Conservation (phyloP, 768 basidiomycete genomes). For the Suillus subalutaceus region DNA sequence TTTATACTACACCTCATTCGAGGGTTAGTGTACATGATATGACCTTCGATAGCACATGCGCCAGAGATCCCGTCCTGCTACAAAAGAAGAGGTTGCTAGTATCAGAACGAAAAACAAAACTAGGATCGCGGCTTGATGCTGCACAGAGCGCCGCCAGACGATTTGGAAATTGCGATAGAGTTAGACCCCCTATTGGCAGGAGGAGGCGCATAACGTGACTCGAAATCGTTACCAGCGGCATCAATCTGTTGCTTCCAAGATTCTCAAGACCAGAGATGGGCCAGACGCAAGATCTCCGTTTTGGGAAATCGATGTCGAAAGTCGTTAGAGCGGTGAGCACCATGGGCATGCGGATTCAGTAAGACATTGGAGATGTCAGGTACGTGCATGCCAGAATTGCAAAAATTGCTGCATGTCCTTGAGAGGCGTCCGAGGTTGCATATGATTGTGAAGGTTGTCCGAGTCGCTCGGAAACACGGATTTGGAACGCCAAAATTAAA, state of each 20-base stretch:
- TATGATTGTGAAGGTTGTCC: too few species aligned
- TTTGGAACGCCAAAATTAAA: neutral
- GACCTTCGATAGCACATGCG: neutral
- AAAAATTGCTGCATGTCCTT: neutral
- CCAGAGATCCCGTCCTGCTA: neutral
- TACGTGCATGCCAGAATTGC: neutral
- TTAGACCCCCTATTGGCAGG: neutral
- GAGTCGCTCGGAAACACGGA: neutral
- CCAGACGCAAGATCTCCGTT: neutral
- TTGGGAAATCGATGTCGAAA: neutral
- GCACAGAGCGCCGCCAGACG: neutral
- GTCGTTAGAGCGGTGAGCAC: neutral
- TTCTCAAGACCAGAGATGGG: neutral
- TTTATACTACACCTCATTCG: conserved; percentile 4
- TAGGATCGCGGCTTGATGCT: neutral
- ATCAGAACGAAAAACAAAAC: neutral
- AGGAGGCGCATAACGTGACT: neutral
- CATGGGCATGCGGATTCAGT: neutral
- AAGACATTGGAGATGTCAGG: neutral
- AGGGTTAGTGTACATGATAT: neutral
- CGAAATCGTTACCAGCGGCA: neutral
- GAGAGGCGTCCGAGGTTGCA: neutral
- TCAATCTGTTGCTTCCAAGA: neutral
- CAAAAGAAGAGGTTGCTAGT: too few species aligned
- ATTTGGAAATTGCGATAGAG: neutral